Conservation (phyloP, 1,284 basidiomycete species). For the Agaricales sp. region DNA sequence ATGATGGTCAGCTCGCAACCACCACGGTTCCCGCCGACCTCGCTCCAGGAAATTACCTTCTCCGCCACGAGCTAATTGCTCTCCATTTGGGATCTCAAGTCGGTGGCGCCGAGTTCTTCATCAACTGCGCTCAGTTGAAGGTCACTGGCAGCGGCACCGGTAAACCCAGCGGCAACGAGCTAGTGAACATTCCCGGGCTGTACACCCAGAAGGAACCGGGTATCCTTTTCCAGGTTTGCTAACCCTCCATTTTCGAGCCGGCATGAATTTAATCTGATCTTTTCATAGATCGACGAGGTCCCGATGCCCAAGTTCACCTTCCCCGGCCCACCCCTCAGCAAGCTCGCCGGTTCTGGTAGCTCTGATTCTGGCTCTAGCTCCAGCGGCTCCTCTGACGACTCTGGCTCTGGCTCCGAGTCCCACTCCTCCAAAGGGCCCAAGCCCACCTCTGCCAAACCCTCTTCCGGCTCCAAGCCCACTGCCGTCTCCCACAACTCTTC, state of each 20-base stretch:
- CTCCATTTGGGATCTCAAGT: conserved; percentile 31
- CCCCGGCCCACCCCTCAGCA: conserved; percentile 39
- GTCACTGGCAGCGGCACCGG: conserved; percentile 30
- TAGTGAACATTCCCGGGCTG: conserved; percentile 37
- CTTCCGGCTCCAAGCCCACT: too few species aligned
- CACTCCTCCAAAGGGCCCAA: too few species aligned
- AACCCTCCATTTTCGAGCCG: background rate
- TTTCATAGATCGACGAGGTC: conserved; percentile 21
- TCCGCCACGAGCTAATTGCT: conserved; percentile 45
- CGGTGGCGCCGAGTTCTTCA: conserved; percentile 50
- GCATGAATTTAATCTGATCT: background rate
- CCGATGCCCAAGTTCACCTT: conserved; percentile 28
- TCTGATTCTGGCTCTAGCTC: background rate
- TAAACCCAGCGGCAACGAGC: conserved; percentile 19
- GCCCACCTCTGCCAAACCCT: too few species aligned
- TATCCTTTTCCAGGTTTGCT: conserved; percentile 16
- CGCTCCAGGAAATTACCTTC: conserved; percentile 36
- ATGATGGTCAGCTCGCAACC: conserved; percentile 17
- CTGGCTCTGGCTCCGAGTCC: too few species aligned
- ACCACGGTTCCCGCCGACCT: conserved; percentile 35
- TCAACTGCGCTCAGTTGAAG: conserved; percentile 37
- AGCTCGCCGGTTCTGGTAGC: conserved; percentile 20
- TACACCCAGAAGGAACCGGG: conserved; percentile 38
- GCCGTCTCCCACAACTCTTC: too few species aligned
- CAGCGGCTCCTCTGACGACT: background rate